Base-by-base conservation (phyloP, 148 eudicot genomes). In the Beta vulgaris region DNA sequence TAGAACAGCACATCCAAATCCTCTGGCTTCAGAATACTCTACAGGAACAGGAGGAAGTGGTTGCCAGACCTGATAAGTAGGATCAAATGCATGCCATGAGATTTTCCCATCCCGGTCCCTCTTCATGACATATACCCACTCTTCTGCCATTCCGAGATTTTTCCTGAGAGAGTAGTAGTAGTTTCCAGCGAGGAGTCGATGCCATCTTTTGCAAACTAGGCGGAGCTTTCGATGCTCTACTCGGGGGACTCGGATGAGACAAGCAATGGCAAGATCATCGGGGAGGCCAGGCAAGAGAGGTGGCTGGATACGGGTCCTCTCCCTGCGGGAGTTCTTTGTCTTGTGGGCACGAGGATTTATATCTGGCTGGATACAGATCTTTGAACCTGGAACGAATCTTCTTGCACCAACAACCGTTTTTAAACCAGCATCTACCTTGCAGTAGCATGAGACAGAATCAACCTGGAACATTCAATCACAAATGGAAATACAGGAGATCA, bases 201-300 rank as follows among this genome's bases (percentile, higher is more conserved):
- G 80, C 98, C 98, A 91, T 77, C 87, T 78, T 83, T 87, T 93
- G 86, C 97, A 91, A 73, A 93, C 97, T 59, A 93, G 80, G 25
- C 94, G 97, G 54, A 93, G 94, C 71, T 87, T 89, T 54, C 86
- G 85, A 62, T 93, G 98, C 68, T 93, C 97, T 12, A 88, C 85
- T 51, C 98, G 88, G 37, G 94, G 98, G 79, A 91, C 97, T 77
- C 98, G 92, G 36, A 91, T 88, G 11, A 93, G 90, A 81, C 98
- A 93, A 40, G 93, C 96, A 71, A 93, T 85, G 59, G 98, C 96
- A 53, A 93, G 93, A 79, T 93, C 98, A 79, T 93, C 96, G 18
- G 97, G 98, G 42, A 93, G 97, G 44, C 98, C 98, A 0, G 98
- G 98, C 68, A 93, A 80, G 74, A 93, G 94, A 9, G 98, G 97